Conservation (phyloP, 805 yeast species). For the Myxozyma lipomycoides region DNA sequence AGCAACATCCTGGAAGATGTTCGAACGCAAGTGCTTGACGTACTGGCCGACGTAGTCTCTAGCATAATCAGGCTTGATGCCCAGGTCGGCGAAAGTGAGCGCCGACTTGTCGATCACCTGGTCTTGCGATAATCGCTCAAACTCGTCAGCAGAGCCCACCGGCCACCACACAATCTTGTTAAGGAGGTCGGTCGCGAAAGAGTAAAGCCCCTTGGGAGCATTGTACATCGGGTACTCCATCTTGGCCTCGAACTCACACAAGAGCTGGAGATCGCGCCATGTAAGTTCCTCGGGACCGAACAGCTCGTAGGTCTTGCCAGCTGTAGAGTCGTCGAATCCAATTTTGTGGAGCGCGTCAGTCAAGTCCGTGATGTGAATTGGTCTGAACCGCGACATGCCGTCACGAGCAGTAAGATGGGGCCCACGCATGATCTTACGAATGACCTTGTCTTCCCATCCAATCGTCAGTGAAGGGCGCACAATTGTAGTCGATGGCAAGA, state of each 20-base stretch:
- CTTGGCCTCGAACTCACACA: conserved; percentile 60
- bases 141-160: conserved; percentile 62
- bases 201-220: conserved; percentile 42
- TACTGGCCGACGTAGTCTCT: conserved; percentile 49
- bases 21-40: conserved; percentile 32
- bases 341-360: conserved; percentile 74
- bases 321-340: conserved; percentile 76
- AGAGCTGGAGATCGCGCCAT: conserved; percentile 59
- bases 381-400: conserved; percentile 58
- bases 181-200: conserved; percentile 38
- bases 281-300: conserved; percentile 66
- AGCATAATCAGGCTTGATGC: conserved; percentile 55
- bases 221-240: conserved; percentile 41
- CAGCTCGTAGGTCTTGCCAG: conserved; percentile 71
- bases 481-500: conserved; percentile 70
- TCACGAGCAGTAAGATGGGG: conserved; percentile 64
- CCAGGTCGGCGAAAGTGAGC: conserved; percentile 64
- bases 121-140: conserved; percentile 66
- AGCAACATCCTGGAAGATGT: conserved; percentile 26
- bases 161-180: conserved; percentile 44
- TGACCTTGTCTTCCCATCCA: conserved; percentile 68
- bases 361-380: conserved; percentile 74
- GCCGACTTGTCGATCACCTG: conserved; percentile 61
- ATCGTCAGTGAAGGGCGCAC: conserved; percentile 81
- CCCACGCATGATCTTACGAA: conserved; percentile 55